These are phyloP conservation scores for Euphorbia peplus DNA, from an alignment of 345 rosid species.

Conservation along the genomic window DNA sequence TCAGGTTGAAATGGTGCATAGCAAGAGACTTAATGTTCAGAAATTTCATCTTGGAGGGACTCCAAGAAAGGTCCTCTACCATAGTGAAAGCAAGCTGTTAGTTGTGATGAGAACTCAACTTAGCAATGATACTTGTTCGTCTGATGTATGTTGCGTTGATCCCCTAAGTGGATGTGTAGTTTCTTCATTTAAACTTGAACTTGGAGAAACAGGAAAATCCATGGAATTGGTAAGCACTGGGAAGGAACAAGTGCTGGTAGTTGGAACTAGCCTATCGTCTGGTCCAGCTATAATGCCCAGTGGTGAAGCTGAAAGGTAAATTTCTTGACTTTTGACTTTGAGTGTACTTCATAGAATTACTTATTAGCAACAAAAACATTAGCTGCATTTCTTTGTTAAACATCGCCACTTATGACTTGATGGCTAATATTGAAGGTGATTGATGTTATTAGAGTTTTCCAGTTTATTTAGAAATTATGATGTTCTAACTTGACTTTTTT, in stretches of 20 bases:
- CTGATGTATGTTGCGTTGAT: slow-evolving; percentile 89
- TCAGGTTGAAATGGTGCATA: slow-evolving; percentile 94
- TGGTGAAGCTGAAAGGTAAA: slow-evolving; percentile 98
- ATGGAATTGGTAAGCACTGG: slow-evolving; percentile 88
- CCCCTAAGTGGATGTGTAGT: slow-evolving; percentile 73
- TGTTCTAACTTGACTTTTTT: slow-evolving; percentile 24
- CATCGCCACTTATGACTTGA: background rate
- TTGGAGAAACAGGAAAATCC: slow-evolving; percentile 84
- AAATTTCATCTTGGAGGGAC: slow-evolving; percentile 96
- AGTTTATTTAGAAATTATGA: slow-evolving; percentile 1
- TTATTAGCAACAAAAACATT: background rate
- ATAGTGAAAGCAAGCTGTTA: slow-evolving; percentile 75
- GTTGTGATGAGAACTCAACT: slow-evolving; percentile 93
- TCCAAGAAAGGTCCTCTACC: slow-evolving; percentile 87
- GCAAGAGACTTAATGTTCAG: slow-evolving; percentile 84
- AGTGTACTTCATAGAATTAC: background rate
- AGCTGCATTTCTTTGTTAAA: background rate
- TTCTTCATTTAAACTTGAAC: slow-evolving; percentile 67
- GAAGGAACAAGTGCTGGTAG: slow-evolving; percentile 75
- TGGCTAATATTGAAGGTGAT: background rate
- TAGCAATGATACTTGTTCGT: slow-evolving; percentile 48
- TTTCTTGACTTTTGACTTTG: slow-evolving; percentile 5
- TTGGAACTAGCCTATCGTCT: slow-evolving; percentile 83
- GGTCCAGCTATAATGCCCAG: slow-evolving; percentile 96
- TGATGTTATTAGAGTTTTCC: background rate